phyloP scores from a whole-genome alignment of 176 grass and related monocot genomes.

The Alloteropsis semialata region DNA sequence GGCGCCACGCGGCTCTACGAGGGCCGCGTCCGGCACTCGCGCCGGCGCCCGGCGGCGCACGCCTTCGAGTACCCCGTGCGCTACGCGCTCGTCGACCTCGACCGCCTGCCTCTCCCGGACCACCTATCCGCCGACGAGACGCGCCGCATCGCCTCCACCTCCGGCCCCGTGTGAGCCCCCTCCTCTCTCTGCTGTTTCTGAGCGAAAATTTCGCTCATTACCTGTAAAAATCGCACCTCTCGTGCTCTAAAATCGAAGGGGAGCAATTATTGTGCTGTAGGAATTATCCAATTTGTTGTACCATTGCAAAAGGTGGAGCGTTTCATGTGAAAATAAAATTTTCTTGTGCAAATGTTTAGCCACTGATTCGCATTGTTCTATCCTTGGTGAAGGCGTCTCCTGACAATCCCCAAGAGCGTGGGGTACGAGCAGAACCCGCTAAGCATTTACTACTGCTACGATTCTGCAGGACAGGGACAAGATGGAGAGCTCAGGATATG shows the following conservation, averaged over 20 bases:
- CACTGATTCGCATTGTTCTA: not conserved
- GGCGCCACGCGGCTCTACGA: slow-evolving; percentile 50
- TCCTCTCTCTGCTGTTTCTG: not conserved
- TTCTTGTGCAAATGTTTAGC: not conserved
- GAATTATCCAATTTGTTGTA: not conserved
- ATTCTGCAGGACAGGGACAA: slow-evolving; percentile 29
- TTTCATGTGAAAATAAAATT: not conserved
- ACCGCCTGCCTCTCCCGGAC: slow-evolving; percentile 32
- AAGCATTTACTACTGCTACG: slow-evolving; percentile 92
- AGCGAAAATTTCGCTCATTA: not conserved
- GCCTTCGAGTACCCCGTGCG: slow-evolving; percentile 75
- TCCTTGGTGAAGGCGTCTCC: slow-evolving; percentile 48
- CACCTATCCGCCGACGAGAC: slow-evolving; percentile 65
- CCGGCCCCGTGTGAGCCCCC: slow-evolving; percentile 62
- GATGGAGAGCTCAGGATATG: slow-evolving; percentile 53
- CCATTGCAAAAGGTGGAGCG: not conserved
- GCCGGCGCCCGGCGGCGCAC: slow-evolving; percentile 59
- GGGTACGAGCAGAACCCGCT: slow-evolving; percentile 92
- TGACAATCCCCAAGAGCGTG: slow-evolving; percentile 86
- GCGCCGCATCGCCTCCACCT: slow-evolving; percentile 61
- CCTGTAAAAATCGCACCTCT: not conserved
- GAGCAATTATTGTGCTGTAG: not conserved
- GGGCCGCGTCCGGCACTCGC: slow-evolving; percentile 64
- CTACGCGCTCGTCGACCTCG: slow-evolving; percentile 81
- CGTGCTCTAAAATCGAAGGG: not conserved